Evolutionary conservation across 2,329 filamentous ascomycete genomes (phyloP), one percentile per base, ranked within the genome.

Genomic region (Scedosporium apiospermum): DNA sequence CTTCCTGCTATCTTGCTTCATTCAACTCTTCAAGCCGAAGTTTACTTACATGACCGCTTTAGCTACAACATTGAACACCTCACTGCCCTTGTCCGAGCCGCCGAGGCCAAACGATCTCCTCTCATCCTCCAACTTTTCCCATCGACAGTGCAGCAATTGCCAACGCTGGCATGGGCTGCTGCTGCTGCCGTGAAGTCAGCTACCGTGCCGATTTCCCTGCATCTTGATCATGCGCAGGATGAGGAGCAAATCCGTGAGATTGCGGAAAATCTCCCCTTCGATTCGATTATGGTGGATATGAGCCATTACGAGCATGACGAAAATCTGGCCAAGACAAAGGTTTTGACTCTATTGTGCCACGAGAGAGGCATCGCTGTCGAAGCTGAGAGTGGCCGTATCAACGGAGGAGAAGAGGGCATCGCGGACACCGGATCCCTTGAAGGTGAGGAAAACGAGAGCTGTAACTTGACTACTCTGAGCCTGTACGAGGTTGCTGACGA

Each of bases 261-360:
- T 0, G 83, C 83, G 0, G 77, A 81, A 63, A 75, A 77, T 1
- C 75, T 84, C 44, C 79, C 78, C 0, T 90, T 90, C 66, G 88
- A 90, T 70, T 82, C 78, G 61, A 89, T 91, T 70, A 90, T 91
- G 88, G 84, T 91, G 0, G 88, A 91, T 72, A 91, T 91, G 87
- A 84, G 80, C 63, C 88, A 90, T 70, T 85, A 88, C 69, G 86
- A 88, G 66, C 86, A 85, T 67, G 85, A 81, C 62, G 87, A 90
- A 74, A 91, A 91, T 69, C 76, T 91, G 42, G 76, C 78, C 1
- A 78, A 81, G 70, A 90, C 87, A 14, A 78, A 77, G 62, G 82
- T 87, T 63, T 73, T 89, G 62, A 84, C 85, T 2, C 73, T 72
- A 12, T 84, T 86, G 67, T 88, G 87, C 67, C 82, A 88, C 68